phyloP scores from a whole-genome alignment of 2,329 filamentous ascomycete species.

The Aureobasidium melanogenum region DNA sequence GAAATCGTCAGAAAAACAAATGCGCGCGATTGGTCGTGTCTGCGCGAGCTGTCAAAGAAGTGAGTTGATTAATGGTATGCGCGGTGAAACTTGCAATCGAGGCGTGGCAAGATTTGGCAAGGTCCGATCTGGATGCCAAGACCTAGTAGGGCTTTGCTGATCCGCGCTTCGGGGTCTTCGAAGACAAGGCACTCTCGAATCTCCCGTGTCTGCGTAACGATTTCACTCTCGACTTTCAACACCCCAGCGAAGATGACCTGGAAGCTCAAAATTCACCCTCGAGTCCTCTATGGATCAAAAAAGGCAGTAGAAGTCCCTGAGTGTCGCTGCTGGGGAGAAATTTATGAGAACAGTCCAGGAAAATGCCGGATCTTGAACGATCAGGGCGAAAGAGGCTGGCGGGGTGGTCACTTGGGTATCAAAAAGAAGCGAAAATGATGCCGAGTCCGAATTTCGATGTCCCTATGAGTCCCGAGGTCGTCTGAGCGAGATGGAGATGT shows the following conservation, averaged over 20 bases:
- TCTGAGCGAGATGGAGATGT: not conserved
- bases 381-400: not conserved
- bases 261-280: not conserved
- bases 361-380: constrained; percentile 8
- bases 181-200: constrained; percentile 11
- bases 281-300: not conserved
- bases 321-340: not conserved
- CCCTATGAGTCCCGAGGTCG: not conserved
- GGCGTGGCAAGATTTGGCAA: constrained; percentile 11
- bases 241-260: not conserved
- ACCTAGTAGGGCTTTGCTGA: constrained; percentile 5
- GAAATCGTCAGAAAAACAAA: not conserved
- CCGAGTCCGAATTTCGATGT: not conserved
- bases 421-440: not conserved
- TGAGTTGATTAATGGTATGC: constrained; percentile 3
- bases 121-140: constrained; percentile 9
- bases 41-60: not conserved
- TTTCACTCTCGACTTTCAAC: not conserved
- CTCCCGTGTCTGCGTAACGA: constrained; percentile 8
- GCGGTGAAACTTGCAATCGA: constrained; percentile 4
- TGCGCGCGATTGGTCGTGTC: not conserved
- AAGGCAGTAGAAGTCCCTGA: not conserved
- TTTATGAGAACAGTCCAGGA: not conserved
- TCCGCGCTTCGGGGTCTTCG: constrained; percentile 4
- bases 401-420: not conserved